Conservation (phyloP, 1,139 yeast genomes). For the Debaryomyces nepalensis region DNA sequence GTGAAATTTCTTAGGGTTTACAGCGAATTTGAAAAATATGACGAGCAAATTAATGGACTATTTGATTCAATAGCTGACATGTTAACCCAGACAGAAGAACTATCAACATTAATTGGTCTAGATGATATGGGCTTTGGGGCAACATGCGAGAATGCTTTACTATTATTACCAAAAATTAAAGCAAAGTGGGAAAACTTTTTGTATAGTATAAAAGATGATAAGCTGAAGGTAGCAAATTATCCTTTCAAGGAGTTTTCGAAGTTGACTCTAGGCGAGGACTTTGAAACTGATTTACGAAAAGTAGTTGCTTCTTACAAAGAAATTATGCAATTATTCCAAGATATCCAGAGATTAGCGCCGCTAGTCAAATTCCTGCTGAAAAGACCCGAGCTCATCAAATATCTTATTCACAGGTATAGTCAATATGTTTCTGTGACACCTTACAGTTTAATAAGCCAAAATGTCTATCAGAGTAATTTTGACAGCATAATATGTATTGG, state of each 20-base stretch:
- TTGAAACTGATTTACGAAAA: conserved; percentile 17
- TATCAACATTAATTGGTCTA: conserved; percentile 38
- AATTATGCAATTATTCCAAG: conserved; percentile 30
- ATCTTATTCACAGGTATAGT: conserved; percentile 7
- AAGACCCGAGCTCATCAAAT: conserved; percentile 17
- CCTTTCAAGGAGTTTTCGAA: conserved; percentile 30
- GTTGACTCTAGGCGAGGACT: conserved; percentile 9
- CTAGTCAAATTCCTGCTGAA: conserved; percentile 28
- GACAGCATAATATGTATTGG: conserved; percentile 10
- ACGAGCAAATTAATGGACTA: neutral
- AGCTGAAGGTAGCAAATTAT: conserved; percentile 18
- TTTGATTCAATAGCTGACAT: conserved; percentile 2
- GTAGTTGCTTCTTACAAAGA: conserved; percentile 13
- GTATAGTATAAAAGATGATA: conserved; percentile 14
- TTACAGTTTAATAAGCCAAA: conserved; percentile 5
- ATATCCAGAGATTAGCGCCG: conserved; percentile 34
- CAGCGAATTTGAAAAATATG: neutral
- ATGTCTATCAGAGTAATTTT: conserved; percentile 7
- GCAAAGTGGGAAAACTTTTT: conserved; percentile 35
- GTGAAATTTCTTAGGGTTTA: neutral
- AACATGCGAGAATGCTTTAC: conserved; percentile 45
- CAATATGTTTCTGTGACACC: conserved; percentile 11
- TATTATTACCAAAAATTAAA: conserved; percentile 37
- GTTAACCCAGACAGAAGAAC: conserved; percentile 31
- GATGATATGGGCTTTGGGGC: conserved; percentile 45